phyloP scores from a whole-genome alignment of 257 asterid genomes.

The Solanum ossicruentum region DNA sequence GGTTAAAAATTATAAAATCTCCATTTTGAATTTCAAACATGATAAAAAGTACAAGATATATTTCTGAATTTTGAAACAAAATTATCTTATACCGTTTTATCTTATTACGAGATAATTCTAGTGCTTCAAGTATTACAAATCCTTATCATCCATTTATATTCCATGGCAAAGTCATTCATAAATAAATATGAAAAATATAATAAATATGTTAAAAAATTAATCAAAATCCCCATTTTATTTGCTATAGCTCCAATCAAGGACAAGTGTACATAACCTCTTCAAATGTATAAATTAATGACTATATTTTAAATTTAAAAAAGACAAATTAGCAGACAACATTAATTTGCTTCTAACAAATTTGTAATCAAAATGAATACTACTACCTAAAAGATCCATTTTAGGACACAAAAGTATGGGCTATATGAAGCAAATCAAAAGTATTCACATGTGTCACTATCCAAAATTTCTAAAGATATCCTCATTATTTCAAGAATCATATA shows the following conservation, averaged over 20 bases:
- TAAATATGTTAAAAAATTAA: not conserved
- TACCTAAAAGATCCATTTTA: not conserved
- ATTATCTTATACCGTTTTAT: not conserved
- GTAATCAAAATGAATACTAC: not conserved
- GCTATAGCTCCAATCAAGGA: constrained; percentile 1
- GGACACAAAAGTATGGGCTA: not conserved
- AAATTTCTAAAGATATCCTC: not conserved
- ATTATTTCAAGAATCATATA: not conserved
- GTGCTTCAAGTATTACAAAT: not conserved
- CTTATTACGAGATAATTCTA: not conserved
- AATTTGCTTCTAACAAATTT: not conserved
- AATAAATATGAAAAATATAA: not conserved
- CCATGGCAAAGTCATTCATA: too few relatives aligned
- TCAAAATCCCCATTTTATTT: not conserved
- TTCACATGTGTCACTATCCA: constrained; percentile 3
- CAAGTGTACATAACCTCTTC: not conserved
- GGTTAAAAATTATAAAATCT: not conserved
- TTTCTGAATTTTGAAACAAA: not conserved
- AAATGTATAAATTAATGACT: not conserved
- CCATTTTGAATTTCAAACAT: not conserved
- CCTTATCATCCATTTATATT: too few relatives aligned
- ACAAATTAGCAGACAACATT: constrained; percentile 2
- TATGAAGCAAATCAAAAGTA: not conserved
- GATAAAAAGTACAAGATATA: not conserved
- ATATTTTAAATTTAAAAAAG: not conserved